Evolutionary conservation across 495 filamentous ascomycete genomes (phyloP).

Genomic region (Amorphotheca resinae): DNA sequence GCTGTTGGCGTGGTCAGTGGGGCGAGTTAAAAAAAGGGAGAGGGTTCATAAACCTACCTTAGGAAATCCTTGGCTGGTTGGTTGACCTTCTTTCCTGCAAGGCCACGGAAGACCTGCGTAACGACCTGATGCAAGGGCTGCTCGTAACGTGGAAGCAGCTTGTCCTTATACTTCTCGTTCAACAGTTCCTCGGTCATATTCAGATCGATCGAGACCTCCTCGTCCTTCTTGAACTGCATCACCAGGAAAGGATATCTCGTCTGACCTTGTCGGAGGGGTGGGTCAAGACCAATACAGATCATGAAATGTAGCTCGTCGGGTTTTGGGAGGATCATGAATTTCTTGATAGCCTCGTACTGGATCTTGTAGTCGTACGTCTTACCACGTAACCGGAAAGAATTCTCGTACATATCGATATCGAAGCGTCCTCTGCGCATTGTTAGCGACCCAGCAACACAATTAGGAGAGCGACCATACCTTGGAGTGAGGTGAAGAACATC

Average conservation of each 20-base stretch:
- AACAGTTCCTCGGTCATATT: slow-evolving; percentile 90
- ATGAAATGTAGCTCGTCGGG: slow-evolving; percentile 92
- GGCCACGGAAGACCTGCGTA: slow-evolving; percentile 82
- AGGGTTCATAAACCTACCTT: slow-evolving; percentile 31
- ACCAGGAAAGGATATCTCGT: slow-evolving; percentile 97
- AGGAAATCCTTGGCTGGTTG: slow-evolving; percentile 88
- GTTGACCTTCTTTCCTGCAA: slow-evolving; percentile 87
- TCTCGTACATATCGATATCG: slow-evolving; percentile 99
- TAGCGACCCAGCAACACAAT: no score
- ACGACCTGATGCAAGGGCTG: slow-evolving; percentile 84
- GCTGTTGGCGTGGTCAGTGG: slow-evolving; percentile 25
- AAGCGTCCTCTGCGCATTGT: slow-evolving; percentile 73
- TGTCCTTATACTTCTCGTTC: slow-evolving; percentile 78
- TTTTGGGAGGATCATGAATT: slow-evolving; percentile 96
- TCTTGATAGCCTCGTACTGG: slow-evolving; percentile 92
- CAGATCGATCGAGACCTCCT: slow-evolving; percentile 90
- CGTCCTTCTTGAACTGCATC: slow-evolving; percentile 98
- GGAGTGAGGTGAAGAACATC: slow-evolving; percentile 96
- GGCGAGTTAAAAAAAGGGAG: slow-evolving; percentile 5
- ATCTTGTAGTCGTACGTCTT: slow-evolving; percentile 99
- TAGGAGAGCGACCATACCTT: slow-evolving; percentile 41
- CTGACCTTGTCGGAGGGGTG: slow-evolving; percentile 92
- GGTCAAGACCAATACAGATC: slow-evolving; percentile 90
- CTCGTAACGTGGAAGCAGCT: slow-evolving; percentile 78
- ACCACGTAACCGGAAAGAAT: slow-evolving; percentile 90